These are phyloP conservation scores for Phialophora tarda DNA, from an alignment of 2,329 filamentous ascomycete species.

Conservation along the genomic window DNA sequence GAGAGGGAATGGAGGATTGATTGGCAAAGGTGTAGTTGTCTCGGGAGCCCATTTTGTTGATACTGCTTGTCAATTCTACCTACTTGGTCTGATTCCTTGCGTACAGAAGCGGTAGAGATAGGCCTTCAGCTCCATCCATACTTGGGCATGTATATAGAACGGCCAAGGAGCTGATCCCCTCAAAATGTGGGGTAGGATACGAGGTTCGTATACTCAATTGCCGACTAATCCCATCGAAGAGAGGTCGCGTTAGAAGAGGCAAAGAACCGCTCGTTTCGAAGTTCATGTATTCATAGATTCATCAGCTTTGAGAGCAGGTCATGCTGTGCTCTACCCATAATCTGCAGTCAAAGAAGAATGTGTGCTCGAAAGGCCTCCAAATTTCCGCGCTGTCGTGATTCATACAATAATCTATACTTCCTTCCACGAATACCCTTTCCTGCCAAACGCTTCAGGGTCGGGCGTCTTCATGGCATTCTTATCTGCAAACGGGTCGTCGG, in stretches of 20 bases:
- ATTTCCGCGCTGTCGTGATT: slow-evolving; percentile 10
- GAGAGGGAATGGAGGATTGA: slow-evolving; percentile 28
- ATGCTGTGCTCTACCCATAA: slow-evolving; percentile 12
- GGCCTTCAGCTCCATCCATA: neutral
- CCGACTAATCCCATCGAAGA: neutral
- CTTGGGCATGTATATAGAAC: neutral
- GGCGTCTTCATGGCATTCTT: slow-evolving; percentile 71
- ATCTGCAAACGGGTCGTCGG: slow-evolving; percentile 86
- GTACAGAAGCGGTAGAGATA: neutral
- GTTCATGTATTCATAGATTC: slow-evolving; percentile 29
- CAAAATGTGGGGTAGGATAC: slow-evolving; percentile 25
- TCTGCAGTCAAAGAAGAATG: neutral
- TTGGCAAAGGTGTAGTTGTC: slow-evolving; percentile 35
- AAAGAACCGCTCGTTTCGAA: neutral
- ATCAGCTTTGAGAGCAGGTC: slow-evolving; percentile 11
- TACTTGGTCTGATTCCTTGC: neutral
- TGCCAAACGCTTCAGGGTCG: slow-evolving; percentile 35
- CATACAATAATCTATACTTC: slow-evolving; percentile 23
- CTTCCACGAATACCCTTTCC: slow-evolving; percentile 36
- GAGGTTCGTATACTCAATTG: slow-evolving; percentile 21
- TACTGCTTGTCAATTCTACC: slow-evolving; percentile 1
- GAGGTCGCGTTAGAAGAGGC: neutral
- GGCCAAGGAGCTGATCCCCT: neutral
- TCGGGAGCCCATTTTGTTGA: slow-evolving; percentile 23
- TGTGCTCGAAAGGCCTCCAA: slow-evolving; percentile 10